Evolutionary conservation across 2,329 filamentous ascomycete genomes (phyloP).

Genomic region (Claviceps spartinae): DNA sequence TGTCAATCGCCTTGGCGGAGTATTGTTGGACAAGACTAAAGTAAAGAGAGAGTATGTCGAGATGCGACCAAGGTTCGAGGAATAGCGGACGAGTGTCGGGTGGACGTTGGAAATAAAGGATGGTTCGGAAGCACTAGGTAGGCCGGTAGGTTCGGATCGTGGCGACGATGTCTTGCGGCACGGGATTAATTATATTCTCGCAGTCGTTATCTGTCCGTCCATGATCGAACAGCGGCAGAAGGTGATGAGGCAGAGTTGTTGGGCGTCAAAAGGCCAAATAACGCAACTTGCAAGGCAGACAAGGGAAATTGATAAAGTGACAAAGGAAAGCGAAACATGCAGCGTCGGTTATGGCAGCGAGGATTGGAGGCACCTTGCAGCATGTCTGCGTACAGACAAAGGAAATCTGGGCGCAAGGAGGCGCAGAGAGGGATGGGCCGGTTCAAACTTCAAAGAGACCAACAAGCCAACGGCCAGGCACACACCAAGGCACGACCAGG

Average conservation of each 20-base stretch:
- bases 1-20: not conserved
- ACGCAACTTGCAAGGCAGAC: not conserved
- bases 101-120: not conserved
- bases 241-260: not conserved
- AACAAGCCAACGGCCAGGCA: not conserved
- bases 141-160: not conserved
- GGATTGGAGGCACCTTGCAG: not conserved
- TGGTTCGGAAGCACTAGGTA: not conserved
- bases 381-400: not conserved
- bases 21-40: not conserved
- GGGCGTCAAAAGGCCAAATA: not conserved
- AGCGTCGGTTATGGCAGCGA: not conserved
- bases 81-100: too few species aligned
- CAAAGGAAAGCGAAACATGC: not conserved
- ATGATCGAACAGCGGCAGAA: not conserved
- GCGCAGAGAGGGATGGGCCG: not conserved
- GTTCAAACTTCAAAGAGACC: not conserved
- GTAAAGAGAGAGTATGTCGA: not conserved
- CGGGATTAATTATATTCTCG: not conserved
- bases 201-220: not conserved
- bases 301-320: not conserved
- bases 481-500: not conserved
- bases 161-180: not conserved
- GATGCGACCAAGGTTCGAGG: not conserved
- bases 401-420: not conserved